Conservation (phyloP, 139 green algal genomes). For the Auxenochlorella pyrenoidosa region DNA sequence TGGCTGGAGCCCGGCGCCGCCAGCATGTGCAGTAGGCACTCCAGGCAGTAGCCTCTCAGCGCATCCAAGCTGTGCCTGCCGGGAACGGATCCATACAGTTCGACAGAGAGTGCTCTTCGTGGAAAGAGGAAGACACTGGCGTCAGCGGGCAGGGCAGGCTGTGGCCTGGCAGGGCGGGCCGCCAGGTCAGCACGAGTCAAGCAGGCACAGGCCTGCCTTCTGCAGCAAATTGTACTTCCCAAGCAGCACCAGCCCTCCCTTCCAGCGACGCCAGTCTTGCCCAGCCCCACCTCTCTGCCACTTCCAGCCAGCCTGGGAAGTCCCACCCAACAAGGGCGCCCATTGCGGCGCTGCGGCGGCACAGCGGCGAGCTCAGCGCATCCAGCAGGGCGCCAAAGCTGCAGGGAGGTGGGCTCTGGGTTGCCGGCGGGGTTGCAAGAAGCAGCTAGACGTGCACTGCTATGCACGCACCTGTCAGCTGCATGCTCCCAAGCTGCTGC, state of each 20-base stretch:
- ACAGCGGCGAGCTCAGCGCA: conserved; percentile 3
- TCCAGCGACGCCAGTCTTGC: no score
- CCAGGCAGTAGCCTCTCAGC: conserved; percentile 19
- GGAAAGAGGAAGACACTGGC: no score
- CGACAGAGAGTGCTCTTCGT: no score
- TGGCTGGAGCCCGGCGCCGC: conserved; percentile 3
- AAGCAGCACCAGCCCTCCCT: no score
- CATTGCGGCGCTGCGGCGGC: not conserved
- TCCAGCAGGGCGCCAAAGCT: conserved; percentile 19
- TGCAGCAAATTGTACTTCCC: no score
- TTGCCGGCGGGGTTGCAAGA: not conserved
- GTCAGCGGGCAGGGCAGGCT: no score
- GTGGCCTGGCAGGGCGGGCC: no score
- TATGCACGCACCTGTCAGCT: not conserved
- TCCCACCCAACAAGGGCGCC: not conserved
- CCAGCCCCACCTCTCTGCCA: conserved; percentile 10
- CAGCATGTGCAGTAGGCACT: conserved; percentile 37
- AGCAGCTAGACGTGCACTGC: not conserved
- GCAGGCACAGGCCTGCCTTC: not conserved
- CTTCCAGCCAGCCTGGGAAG: conserved; percentile 15
- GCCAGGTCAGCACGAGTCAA: not conserved
- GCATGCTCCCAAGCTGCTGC: no score
- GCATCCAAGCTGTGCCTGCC: conserved; percentile 1
- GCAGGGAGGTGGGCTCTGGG: not conserved
- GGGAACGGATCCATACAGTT: not conserved